Evolutionary conservation across 129 eudicot species (phyloP).

Genomic region (Centrapalus pauciflorus): DNA sequence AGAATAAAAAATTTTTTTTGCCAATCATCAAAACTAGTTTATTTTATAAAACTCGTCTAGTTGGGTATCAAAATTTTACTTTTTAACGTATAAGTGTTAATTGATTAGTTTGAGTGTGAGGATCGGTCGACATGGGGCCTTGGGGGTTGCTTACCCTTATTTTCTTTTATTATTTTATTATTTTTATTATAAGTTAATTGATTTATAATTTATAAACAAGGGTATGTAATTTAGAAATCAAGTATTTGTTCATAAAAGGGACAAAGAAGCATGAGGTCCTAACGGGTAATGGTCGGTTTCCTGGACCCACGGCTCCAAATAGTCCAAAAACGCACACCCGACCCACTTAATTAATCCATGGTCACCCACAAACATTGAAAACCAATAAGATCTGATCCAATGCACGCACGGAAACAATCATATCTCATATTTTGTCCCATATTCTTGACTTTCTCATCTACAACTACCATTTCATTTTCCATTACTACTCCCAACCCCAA

Average conservation of each 20-base stretch:
- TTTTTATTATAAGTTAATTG: too few relatives aligned
- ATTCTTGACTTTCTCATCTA: slow-evolving; percentile 19
- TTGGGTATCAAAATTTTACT: too few relatives aligned
- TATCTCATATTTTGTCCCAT: slow-evolving; percentile 9
- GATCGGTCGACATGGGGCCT: too few relatives aligned
- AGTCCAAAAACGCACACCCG: slow-evolving; percentile 29
- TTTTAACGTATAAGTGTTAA: too few relatives aligned
- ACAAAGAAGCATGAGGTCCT: slow-evolving; percentile 10
- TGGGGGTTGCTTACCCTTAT: too few relatives aligned
- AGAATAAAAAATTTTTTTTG: too few relatives aligned
- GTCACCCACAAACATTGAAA: slow-evolving; percentile 35
- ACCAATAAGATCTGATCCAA: slow-evolving; percentile 3
- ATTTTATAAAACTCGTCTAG: too few relatives aligned
- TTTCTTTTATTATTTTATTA: too few relatives aligned
- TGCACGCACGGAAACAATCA: slow-evolving; percentile 20
- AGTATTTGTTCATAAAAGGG: not conserved
- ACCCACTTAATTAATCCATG: slow-evolving; percentile 18
- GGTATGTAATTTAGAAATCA: too few relatives aligned
- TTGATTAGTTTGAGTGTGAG: too few relatives aligned
- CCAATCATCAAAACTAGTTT: too few relatives aligned
- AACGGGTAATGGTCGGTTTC: not conserved
- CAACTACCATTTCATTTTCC: not conserved
- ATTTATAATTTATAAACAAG: too few relatives aligned
- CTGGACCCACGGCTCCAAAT: slow-evolving; percentile 29
- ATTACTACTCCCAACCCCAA: not conserved